Percentiles rank a stretch among this genome's conserved stretches.
Evolutionary conservation across 257 asterid genomes (phyloP).

Genomic region (Buddleja alternifolia): DNA sequence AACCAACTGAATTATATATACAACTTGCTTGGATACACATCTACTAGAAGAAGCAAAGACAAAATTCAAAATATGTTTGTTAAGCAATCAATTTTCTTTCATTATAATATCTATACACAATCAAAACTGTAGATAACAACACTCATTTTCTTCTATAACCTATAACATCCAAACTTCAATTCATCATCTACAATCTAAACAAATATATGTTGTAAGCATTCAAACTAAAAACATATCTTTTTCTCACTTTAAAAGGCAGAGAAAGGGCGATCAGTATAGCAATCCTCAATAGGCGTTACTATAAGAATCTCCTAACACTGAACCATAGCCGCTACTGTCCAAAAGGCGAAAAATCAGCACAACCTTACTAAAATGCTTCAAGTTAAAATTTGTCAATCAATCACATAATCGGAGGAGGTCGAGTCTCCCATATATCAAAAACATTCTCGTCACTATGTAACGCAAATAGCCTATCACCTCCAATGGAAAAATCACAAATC

Average conservation of each 20-base stretch:
- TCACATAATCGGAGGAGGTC: conserved; percentile 67
- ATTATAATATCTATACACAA: conserved; percentile 37
- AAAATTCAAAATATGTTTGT: conserved; percentile 34
- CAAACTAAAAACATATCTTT: neutral
- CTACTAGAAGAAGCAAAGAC: conserved; percentile 42
- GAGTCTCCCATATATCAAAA: conserved; percentile 86
- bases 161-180: conserved; percentile 20
- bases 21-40: conserved; percentile 16
- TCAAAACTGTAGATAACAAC: conserved; percentile 20
- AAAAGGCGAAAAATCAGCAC: no score
- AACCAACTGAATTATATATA: conserved; percentile 23
- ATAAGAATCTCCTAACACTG: no score
- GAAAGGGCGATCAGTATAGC: no score
- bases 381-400: conserved; percentile 7
- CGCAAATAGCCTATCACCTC: conserved; percentile 86
- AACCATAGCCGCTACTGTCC: no score
- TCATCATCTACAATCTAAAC: conserved; percentile 32
- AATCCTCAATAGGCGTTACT: no score
- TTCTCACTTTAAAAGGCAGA: no score
- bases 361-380: no score
- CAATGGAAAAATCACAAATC: conserved; percentile 85
- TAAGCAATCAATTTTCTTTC: conserved; percentile 51
- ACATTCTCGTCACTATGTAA: conserved; percentile 90
- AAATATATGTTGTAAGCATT: conserved; percentile 18
- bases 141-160: conserved; percentile 30